phyloP scores from a whole-genome alignment of 495 filamentous ascomycete species.

The Penicillium turbatum region DNA sequence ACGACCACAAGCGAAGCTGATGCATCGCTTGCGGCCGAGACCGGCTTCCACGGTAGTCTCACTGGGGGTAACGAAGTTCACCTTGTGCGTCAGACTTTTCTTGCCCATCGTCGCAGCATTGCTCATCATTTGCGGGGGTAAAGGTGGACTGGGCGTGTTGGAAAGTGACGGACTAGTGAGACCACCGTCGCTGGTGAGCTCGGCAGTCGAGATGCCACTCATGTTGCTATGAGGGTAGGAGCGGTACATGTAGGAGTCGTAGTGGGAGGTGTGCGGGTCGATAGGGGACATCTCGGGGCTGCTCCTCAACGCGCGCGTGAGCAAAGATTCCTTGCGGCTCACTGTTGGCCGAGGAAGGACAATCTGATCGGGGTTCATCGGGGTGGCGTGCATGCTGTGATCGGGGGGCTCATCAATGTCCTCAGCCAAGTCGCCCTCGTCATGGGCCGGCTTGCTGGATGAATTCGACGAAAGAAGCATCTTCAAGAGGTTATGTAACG shows the following conservation, averaged over 20 bases:
- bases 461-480: slow-evolving; percentile 43
- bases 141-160: slow-evolving; percentile 81
- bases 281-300: slow-evolving; percentile 52
- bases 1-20: slow-evolving; percentile 80
- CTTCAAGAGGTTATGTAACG: slow-evolving; percentile 44
- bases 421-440: slow-evolving; percentile 43
- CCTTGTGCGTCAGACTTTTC: slow-evolving; percentile 27
- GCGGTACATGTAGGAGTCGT: slow-evolving; percentile 44
- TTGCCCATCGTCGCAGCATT: slow-evolving; percentile 22
- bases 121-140: slow-evolving; percentile 42
- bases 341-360: slow-evolving; percentile 35
- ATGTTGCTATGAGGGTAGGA: slow-evolving; percentile 73
- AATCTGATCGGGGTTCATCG: slow-evolving; percentile 27
- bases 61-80: slow-evolving; percentile 34
- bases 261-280: slow-evolving; percentile 34
- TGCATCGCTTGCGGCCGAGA: slow-evolving; percentile 75
- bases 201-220: slow-evolving; percentile 75
- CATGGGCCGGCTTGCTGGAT: slow-evolving; percentile 33
- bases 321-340: slow-evolving; percentile 65
- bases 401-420: slow-evolving; percentile 52
- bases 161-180: slow-evolving; percentile 87
- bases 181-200: slow-evolving; percentile 87
- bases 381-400: slow-evolving; percentile 28
- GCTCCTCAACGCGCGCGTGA: slow-evolving; percentile 72
- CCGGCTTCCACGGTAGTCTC: slow-evolving; percentile 51